A percentile compares a stretch with the other conserved stretches of the same genome.
Conservation (phyloP, 208 protist species). For the Leishmania lainsoni region DNA sequence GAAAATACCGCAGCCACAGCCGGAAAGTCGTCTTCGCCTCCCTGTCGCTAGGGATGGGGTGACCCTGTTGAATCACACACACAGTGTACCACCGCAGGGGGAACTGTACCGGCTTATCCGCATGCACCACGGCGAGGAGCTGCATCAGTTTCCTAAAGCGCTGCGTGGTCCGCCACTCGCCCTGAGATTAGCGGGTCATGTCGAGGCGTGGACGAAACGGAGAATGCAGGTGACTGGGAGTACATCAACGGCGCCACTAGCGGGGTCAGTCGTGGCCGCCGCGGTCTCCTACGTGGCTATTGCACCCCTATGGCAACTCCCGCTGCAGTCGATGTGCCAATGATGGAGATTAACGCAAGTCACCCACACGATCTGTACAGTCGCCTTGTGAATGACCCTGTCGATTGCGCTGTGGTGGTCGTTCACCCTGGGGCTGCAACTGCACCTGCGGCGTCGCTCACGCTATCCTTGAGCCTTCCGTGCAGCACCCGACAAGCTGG, state of each 20-base stretch:
- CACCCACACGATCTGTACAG: slow-evolving; percentile 14
- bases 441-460: neutral
- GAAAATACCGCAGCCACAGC: neutral
- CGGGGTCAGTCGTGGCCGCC: no score
- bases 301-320: no score
- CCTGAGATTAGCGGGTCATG: slow-evolving; percentile 3
- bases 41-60: slow-evolving; percentile 11
- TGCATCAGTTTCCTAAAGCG: slow-evolving; percentile 14
- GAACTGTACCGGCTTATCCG: slow-evolving; percentile 28
- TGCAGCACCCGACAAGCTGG: no score
- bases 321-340: no score
- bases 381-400: slow-evolving; percentile 12
- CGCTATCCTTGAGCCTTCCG: neutral
- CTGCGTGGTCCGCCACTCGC: slow-evolving; percentile 16
- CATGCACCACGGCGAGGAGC: slow-evolving; percentile 8
- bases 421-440: no score
- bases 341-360: slow-evolving; percentile 15
- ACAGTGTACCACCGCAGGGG: slow-evolving; percentile 9
- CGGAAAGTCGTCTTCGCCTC: no score
- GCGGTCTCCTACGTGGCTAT: no score
- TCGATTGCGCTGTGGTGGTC: slow-evolving; percentile 15
- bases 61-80: slow-evolving; percentile 18
- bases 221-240: neutral
- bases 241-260: no score
- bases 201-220: neutral